Conservation (phyloP, 805 yeast species). For the Torulaspora quercuum region DNA sequence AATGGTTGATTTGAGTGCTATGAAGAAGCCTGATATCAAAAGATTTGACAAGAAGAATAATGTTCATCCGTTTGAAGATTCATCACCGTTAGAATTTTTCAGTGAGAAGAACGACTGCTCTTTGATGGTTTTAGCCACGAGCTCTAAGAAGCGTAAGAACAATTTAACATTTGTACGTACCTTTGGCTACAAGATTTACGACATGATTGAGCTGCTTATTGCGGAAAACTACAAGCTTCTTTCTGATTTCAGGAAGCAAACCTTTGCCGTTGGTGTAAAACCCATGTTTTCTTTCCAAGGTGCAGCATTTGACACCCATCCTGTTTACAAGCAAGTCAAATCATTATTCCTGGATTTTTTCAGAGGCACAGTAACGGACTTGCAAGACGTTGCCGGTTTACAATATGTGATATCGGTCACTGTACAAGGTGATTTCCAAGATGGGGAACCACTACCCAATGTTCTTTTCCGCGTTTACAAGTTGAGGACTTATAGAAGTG, state of each 20-base stretch:
- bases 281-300: slow-evolving; percentile 96
- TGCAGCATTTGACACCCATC: slow-evolving; percentile 83
- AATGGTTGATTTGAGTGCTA: slow-evolving; percentile 80
- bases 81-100: slow-evolving; percentile 79
- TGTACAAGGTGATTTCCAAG: slow-evolving; percentile 71
- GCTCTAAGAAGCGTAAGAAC: slow-evolving; percentile 90
- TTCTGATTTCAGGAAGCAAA: slow-evolving; percentile 71
- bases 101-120: slow-evolving; percentile 93
- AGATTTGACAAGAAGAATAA: slow-evolving; percentile 87
- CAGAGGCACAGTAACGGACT: slow-evolving; percentile 74
- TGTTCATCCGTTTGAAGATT: slow-evolving; percentile 89
- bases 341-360: slow-evolving; percentile 88
- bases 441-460: slow-evolving; percentile 64
- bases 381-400: slow-evolving; percentile 91
- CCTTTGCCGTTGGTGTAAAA: slow-evolving; percentile 84
- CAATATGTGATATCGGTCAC: slow-evolving; percentile 85
- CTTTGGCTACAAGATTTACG: slow-evolving; percentile 84
- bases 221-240: slow-evolving; percentile 67
- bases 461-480: slow-evolving; percentile 90
- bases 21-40: slow-evolving; percentile 87
- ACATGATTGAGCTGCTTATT: slow-evolving; percentile 86
- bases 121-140: slow-evolving; percentile 69
- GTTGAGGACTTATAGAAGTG: slow-evolving; percentile 74
- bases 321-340: slow-evolving; percentile 78
- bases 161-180: slow-evolving; percentile 85